Conservation (phyloP, 768 basidiomycete genomes). For the Lactarius evosmus region DNA sequence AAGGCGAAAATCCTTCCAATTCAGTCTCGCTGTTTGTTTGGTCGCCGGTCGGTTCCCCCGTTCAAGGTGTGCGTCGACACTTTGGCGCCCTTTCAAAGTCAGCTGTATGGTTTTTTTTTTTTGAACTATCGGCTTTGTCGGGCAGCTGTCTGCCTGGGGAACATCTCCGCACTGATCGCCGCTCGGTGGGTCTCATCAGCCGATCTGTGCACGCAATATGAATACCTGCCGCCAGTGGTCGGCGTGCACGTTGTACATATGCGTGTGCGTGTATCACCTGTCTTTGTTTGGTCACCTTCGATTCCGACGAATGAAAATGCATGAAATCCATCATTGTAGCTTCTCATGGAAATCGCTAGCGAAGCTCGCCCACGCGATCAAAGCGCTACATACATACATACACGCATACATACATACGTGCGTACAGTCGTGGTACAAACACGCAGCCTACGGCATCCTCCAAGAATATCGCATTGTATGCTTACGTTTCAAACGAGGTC, state of each 20-base stretch:
- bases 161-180: slow-evolving; percentile 15
- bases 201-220: slow-evolving; percentile 23
- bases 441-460: not conserved
- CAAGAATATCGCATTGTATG: not conserved
- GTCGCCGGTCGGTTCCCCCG: slow-evolving; percentile 21
- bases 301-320: not conserved
- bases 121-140: slow-evolving; percentile 3
- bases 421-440: not conserved
- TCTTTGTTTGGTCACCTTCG: not conserved
- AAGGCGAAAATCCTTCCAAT: slow-evolving; percentile 29
- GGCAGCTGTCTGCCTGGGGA: slow-evolving; percentile 4
- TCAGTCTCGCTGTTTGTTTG: slow-evolving; percentile 26
- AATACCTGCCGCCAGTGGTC: slow-evolving; percentile 16
- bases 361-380: not conserved
- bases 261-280: slow-evolving; percentile 8
- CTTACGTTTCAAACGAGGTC: slow-evolving; percentile 11
- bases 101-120: not conserved
- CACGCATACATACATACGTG: not conserved
- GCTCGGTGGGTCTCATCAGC: slow-evolving; percentile 19
- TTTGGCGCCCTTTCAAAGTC: slow-evolving; percentile 12
- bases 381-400: not conserved
- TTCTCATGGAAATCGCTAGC: not conserved
- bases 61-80: not conserved
- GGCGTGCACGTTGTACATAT: slow-evolving; percentile 18
- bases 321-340: slow-evolving; percentile 17